Base-by-base conservation (phyloP, 495 filamentous ascomycete genomes). In the Aspergillus leporis region DNA sequence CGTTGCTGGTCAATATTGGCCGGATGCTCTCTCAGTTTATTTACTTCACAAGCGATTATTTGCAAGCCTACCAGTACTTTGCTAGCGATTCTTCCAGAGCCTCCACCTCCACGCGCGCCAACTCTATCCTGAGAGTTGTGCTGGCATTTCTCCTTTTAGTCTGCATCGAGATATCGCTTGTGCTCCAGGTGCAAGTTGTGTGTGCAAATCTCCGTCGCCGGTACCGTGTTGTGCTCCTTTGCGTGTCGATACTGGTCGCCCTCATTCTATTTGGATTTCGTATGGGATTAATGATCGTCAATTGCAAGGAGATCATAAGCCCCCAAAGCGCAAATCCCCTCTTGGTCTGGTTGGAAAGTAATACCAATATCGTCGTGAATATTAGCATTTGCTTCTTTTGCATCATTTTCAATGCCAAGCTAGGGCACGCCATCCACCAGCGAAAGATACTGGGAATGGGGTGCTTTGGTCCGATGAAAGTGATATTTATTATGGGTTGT, bases 331-430 rank as follows among this genome's bases (percentile, higher is more conserved):
- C 45, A 38, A 13, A 12, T 14, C 45, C 57, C 0, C 23, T 73
- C 28, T 28, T 28, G 25, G 60, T 66, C 40, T 84, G 80, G 80
- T 64, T 92, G 16, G 74, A 80, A 23, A 78, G 73, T 50, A 73
- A 71, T 4, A 75, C 76, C 51, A 79, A 86, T 56, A 85, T 82
- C 40, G 66, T 81, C 54, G 78, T 85, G 49, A 84, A 87, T 0
- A 70, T 83, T 21, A 85, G 83, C 56, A 88, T 95, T 67, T 90
- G 81, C 71, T 89, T 84, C 78, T 96, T 91, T 75, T 88, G 84
- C 55, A 71, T 78, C 25, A 69, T 94, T 56, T 96, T 97, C 71
- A 82, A 85, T 58, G 62, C 70, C 49, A 91, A 93, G 59, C 78
- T 97, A 1, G 83, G 82, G 51, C 78, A 79, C 55, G 85, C 87